Conservation (phyloP, 2,329 filamentous ascomycete species). For the Hymenoscyphus fructigenus region DNA sequence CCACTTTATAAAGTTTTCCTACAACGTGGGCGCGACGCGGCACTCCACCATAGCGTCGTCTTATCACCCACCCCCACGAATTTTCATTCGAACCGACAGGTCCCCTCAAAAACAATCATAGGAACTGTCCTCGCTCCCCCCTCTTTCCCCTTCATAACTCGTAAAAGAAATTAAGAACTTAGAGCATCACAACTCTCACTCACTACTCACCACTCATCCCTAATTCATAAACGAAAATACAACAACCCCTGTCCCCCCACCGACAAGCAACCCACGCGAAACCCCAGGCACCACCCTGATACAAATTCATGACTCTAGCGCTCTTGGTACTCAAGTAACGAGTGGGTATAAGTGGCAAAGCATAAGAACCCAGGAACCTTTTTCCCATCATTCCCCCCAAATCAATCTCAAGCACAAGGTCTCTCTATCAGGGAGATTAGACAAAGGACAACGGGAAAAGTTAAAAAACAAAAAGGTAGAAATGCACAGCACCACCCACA, state of each 20-base stretch:
- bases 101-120: not conserved
- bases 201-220: not conserved
- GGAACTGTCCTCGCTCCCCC: not conserved
- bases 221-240: not conserved
- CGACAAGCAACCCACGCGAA: not conserved
- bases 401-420: not conserved
- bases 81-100: not conserved
- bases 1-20: constrained; percentile 17
- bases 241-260: not conserved
- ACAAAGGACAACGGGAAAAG: not conserved
- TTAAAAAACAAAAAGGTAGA: not conserved
- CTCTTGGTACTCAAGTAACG: not conserved
- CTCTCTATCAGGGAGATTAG: not conserved
- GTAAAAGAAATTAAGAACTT: not conserved
- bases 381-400: not conserved
- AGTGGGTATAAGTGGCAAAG: not conserved
- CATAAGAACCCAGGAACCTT: not conserved
- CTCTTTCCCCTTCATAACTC: not conserved
- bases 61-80: not conserved
- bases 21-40: constrained; percentile 13
- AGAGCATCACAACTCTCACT: not conserved
- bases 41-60: constrained; percentile 4
- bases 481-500: not conserved
- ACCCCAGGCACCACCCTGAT: constrained; percentile 1
- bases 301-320: not conserved